Evolutionary conservation across 2,329 filamentous ascomycete genomes (phyloP).

Genomic region (Trichoderma brevicompactum): DNA sequence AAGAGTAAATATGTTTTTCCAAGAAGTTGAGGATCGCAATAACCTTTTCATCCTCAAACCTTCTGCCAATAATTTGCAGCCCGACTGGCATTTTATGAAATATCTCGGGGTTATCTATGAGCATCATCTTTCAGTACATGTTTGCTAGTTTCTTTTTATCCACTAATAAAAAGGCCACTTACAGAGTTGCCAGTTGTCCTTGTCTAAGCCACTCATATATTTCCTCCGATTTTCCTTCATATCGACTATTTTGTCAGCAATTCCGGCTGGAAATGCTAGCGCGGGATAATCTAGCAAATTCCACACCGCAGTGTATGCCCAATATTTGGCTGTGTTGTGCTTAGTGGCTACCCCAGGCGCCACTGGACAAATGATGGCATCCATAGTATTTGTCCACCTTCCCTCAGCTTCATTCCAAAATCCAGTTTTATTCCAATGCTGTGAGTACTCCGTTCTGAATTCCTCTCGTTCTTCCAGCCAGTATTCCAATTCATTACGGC

Average conservation of each 20-base stretch:
- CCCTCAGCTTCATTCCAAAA: neutral
- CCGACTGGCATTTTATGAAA: neutral
- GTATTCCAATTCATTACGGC: neutral
- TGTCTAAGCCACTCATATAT: neutral
- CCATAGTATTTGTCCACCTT: neutral
- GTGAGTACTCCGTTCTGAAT: neutral
- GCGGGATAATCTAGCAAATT: slow-evolving; percentile 9
- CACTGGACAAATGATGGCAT: slow-evolving; percentile 12
- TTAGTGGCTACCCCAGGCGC: neutral
- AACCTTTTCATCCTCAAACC: neutral
- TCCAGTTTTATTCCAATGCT: slow-evolving; percentile 2
- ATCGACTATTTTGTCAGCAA: neutral
- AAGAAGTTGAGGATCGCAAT: neutral
- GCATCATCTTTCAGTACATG: neutral
- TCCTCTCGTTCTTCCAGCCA: slow-evolving; percentile 10
- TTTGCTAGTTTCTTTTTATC: neutral
- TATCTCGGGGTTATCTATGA: neutral
- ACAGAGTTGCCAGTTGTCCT: neutral
- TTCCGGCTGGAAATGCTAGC: neutral
- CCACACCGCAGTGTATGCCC: slow-evolving; percentile 6
- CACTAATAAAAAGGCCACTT: neutral
- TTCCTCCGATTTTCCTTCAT: neutral
- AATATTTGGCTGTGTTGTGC: slow-evolving; percentile 9
- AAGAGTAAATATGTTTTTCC: neutral
- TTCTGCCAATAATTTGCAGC: neutral